Evolutionary conservation across 371 early-diverging fungal species (phyloP).

Genomic region (Circinella minor): DNA sequence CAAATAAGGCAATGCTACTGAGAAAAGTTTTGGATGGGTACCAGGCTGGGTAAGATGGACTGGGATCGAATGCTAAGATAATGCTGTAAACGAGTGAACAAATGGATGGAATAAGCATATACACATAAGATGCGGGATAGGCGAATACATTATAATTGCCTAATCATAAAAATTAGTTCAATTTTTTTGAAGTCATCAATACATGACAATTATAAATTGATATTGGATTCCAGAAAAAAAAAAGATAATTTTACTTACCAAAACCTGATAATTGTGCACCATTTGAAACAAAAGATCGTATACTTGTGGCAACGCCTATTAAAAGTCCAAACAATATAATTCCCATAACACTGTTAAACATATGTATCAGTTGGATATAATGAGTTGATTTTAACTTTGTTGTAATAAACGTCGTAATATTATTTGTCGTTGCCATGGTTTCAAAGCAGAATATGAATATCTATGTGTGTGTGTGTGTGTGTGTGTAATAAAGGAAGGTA

Average conservation of each 20-base stretch:
- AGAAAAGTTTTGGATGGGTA: slow-evolving; percentile 41
- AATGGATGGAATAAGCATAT: slow-evolving; percentile 44
- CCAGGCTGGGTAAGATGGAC: slow-evolving; percentile 44
- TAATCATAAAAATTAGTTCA: slow-evolving; percentile 1
- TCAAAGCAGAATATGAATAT: not conserved
- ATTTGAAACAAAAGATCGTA: slow-evolving; percentile 32
- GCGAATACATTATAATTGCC: slow-evolving; percentile 46
- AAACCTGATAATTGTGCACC: slow-evolving; percentile 39
- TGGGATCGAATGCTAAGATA: slow-evolving; percentile 37
- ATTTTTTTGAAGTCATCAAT: not conserved
- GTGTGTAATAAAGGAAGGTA: no score
- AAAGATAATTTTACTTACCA: slow-evolving; percentile 25
- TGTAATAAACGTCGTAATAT: not conserved
- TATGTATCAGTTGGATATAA: slow-evolving; percentile 23
- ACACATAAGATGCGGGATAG: slow-evolving; percentile 49
- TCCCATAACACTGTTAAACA: slow-evolving; percentile 16
- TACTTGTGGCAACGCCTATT: slow-evolving; percentile 28
- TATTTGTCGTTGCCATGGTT: slow-evolving; percentile 2
- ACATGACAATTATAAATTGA: not conserved
- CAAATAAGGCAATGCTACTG: slow-evolving; percentile 27
- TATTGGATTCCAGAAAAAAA: no score
- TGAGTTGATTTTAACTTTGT: slow-evolving; percentile 13
- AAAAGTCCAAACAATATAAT: slow-evolving; percentile 21
- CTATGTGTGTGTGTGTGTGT: no score
- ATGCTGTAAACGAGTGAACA: slow-evolving; percentile 35